Evolutionary conservation across 2,329 filamentous ascomycete genomes (phyloP), one percentile per base, ranked within the genome.

Genomic region (Fonsecaea erecta): DNA sequence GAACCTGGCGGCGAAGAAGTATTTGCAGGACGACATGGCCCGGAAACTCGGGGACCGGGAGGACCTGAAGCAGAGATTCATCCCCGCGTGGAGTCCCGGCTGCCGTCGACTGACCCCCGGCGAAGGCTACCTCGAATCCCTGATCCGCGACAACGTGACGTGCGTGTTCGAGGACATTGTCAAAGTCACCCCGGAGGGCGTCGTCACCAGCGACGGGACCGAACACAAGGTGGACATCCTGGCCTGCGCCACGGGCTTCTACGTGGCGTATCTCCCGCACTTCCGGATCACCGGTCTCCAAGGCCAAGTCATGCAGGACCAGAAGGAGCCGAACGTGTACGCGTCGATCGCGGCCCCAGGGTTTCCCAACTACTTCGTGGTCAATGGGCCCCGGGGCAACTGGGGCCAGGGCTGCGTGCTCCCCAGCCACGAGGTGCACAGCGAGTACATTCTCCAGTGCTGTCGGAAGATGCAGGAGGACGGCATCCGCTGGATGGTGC

Each of bases 81-180:
- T 74, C 12, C 68, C 72, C 14, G 60, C 68, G 32, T 73, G 32
- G 69, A 71, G 40, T 40, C 70, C 70, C 11, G 82, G 81, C 0
- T 84, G 82, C 62, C 75, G 82, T 14, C 75, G 83, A 0, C 68
- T 83, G 18, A 83, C 83, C 0, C 83, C 83, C 0, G 82, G 64
- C 2, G 65, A 65, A 21, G 69, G 66, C 16, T 74, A 73, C 54
- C 69, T 16, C 71, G 64, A 48, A 61, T 57, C 60, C 24, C 68
- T 56, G 5, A 52, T 56, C 7, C 48, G 68, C 66, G 65, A 71
- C 4, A 75, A 75, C 52, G 71, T 73, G 14, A 63, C 66, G 12
- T 54, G 52, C 28, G 60, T 63, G 14, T 66, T 66, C 34, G 54
- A 63, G 46, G 64, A 62, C 14, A 66, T 66, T n/a, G 55, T 59